Evolutionary conservation across 345 rosid genomes (phyloP).

Genomic region (Sonneratia caseolaris): DNA sequence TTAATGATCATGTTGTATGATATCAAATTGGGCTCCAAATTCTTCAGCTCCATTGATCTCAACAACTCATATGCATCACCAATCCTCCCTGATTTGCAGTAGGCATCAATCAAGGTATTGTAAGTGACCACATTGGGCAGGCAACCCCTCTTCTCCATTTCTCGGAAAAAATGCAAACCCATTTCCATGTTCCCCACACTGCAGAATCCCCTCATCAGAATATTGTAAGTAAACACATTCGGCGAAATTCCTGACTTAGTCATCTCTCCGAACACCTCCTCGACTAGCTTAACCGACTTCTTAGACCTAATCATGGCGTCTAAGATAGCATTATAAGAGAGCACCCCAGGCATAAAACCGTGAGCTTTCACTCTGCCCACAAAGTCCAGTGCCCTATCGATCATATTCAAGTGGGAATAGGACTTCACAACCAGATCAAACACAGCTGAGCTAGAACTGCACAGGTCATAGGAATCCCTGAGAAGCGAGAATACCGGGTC

Average conservation of each 20-base stretch:
- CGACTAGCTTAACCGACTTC: constrained; percentile 37
- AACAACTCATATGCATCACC: constrained; percentile 49
- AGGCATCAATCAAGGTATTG: constrained; percentile 64
- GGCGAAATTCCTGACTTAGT: constrained; percentile 43
- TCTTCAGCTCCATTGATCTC: constrained; percentile 47
- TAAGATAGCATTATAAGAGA: constrained; percentile 71
- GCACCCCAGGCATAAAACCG: constrained; percentile 91
- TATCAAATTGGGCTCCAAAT: constrained; percentile 72
- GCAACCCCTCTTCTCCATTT: constrained; percentile 64
- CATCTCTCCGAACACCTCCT: constrained; percentile 57
- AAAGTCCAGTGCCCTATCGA: constrained; percentile 51
- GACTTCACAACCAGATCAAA: constrained; percentile 80
- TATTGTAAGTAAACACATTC: constrained; percentile 76
- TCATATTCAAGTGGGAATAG: constrained; percentile 47
- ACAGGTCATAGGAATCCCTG: constrained; percentile 46
- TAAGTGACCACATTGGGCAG: constrained; percentile 78
- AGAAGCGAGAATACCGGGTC: constrained; percentile 46
- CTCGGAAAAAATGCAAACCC: constrained; percentile 39
- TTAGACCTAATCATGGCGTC: constrained; percentile 60
- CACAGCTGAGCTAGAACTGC: constrained; percentile 70
- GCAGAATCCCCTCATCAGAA: constrained; percentile 74
- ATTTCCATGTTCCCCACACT: constrained; percentile 55
- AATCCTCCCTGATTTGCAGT: constrained; percentile 47
- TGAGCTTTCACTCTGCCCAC: constrained; percentile 44
- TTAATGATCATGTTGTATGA: constrained; percentile 66